Percentiles rank a stretch among this genome's conserved stretches.
phyloP scores from a whole-genome alignment of 2,329 filamentous ascomycete genomes.

The Neofusicoccum umdonicola region DNA sequence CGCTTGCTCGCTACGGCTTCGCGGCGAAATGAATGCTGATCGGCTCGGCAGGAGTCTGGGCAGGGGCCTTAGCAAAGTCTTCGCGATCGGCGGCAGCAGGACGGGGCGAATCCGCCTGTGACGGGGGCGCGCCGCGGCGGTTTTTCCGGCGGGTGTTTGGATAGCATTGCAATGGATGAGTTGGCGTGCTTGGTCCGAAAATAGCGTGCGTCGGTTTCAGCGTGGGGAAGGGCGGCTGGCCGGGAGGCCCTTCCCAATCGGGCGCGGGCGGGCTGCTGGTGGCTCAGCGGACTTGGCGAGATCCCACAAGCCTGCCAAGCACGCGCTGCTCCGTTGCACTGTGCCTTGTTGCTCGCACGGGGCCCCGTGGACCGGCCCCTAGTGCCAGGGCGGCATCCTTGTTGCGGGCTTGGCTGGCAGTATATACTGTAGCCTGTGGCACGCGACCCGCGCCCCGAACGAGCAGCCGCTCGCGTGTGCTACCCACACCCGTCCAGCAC shows the following conservation, averaged over 20 bases:
- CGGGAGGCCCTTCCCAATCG: too few species aligned
- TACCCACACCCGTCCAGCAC: background rate
- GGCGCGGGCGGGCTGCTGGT: background rate
- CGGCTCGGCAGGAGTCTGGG: slow-evolving; percentile 1
- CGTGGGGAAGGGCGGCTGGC: background rate
- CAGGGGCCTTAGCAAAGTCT: background rate
- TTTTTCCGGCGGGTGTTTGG: background rate
- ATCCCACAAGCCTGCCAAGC: background rate
- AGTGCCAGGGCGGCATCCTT: too few species aligned
- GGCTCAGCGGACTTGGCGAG: background rate
- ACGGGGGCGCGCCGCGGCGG: background rate
- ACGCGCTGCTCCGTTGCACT: background rate
- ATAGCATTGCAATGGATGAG: too few species aligned
- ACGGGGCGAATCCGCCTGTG: background rate
- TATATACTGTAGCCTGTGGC: background rate
- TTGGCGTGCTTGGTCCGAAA: too few species aligned
- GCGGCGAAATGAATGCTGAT: background rate
- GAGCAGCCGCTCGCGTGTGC: background rate
- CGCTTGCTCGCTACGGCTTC: too few species aligned
- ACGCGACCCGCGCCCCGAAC: background rate
- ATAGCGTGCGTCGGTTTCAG: background rate
- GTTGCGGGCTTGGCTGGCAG: background rate
- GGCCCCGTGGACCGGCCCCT: too few species aligned
- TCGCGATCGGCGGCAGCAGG: background rate
- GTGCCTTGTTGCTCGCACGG: background rate